These are phyloP conservation scores for Centrapalus pauciflorus DNA, from an alignment of 129 eudicot species.

Conservation along the genomic window DNA sequence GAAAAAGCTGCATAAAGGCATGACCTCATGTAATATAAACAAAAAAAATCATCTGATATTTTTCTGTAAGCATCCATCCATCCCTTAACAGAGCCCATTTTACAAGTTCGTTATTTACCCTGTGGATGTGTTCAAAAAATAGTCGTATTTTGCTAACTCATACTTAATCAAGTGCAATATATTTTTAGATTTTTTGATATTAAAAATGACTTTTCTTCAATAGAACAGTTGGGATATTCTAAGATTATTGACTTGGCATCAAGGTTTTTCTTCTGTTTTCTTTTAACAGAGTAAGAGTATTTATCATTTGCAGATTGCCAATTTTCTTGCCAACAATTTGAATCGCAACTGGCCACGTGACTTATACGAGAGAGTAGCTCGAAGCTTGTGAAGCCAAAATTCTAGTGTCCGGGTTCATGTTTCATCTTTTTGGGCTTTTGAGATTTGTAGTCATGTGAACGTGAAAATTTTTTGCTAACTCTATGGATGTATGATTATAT, in stretches of 20 bases:
- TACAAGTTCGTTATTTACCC: no score
- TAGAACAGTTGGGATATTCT: not conserved
- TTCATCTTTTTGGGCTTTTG: not conserved
- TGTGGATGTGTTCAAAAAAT: no score
- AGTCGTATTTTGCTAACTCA: no score
- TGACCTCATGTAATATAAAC: no score
- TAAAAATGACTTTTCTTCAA: not conserved
- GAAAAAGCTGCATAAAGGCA: no score
- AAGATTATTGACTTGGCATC: not conserved
- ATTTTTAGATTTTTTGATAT: not conserved
- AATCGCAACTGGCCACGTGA: slow-evolving; percentile 90
- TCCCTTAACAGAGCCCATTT: no score
- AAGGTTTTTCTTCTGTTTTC: not conserved
- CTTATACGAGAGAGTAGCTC: slow-evolving; percentile 76
- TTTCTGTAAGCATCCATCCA: no score
- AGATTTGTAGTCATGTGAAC: slow-evolving; percentile 13
- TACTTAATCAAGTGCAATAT: not conserved
- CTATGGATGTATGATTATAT: slow-evolving; percentile 20
- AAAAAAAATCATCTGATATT: no score
- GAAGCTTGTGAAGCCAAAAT: slow-evolving; percentile 55
- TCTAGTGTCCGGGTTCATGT: not conserved
- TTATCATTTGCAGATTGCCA: slow-evolving; percentile 63
- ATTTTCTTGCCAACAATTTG: slow-evolving; percentile 84
- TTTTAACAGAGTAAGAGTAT: not conserved
- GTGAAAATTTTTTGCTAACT: slow-evolving; percentile 16